These are phyloP conservation scores for Emydomyces testavorans DNA, from an alignment of 2,329 filamentous ascomycete species.

Conservation along the genomic window DNA sequence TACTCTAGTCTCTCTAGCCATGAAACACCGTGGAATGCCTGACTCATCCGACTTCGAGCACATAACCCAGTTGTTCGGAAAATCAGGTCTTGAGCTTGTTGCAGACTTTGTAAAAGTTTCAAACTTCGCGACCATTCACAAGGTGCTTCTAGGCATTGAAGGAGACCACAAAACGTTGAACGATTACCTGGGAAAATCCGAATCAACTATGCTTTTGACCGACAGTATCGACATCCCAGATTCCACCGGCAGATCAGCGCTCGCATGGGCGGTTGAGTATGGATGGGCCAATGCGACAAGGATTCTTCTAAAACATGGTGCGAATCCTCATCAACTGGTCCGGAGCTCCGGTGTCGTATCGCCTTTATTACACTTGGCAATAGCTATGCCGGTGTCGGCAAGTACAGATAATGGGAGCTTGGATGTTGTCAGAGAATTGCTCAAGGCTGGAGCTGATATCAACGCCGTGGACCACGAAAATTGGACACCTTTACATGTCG, in stretches of 20 bases:
- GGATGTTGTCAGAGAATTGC: conserved; percentile 4
- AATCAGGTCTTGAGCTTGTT: no score
- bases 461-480: conserved; percentile 9
- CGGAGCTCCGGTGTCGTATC: background rate
- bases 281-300: background rate
- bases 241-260: conserved; percentile 1
- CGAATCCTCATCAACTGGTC: conserved; percentile 3
- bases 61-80: no score
- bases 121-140: no score
- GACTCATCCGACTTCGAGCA: no score
- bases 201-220: no score
- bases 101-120: no score
- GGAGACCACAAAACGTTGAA: no score
- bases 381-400: conserved; percentile 1
- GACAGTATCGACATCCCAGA: conserved; percentile 6
- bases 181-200: no score
- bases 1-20: no score
- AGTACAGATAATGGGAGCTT: background rate
- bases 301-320: conserved; percentile 7
- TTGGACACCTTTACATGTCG: conserved; percentile 9
- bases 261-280: conserved; percentile 9
- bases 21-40: no score
- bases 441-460: conserved; percentile 3
- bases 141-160: no score
- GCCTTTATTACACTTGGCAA: conserved; percentile 10